Evolutionary conservation across 1,139 yeast species (phyloP).

Genomic region (Eremothecium coryli): DNA sequence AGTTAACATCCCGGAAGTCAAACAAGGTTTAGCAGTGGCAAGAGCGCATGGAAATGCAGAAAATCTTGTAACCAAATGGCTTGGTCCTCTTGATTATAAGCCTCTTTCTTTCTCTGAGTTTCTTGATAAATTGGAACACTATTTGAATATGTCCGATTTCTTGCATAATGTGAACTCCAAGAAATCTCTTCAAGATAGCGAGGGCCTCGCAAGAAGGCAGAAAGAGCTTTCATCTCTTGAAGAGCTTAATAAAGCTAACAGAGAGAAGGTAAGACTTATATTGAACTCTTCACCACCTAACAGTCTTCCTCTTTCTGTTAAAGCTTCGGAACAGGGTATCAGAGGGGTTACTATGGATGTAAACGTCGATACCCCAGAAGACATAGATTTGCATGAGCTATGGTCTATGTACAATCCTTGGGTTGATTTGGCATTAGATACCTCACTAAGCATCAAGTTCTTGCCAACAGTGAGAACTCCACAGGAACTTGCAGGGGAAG

Average conservation of each 20-base stretch:
- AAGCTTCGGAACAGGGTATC: slow-evolving; percentile 10
- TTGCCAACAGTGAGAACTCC: slow-evolving; percentile 26
- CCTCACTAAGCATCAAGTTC: slow-evolving; percentile 30
- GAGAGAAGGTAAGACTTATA: slow-evolving; percentile 11
- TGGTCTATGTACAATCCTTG: slow-evolving; percentile 31
- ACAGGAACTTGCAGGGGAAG: slow-evolving; percentile 6
- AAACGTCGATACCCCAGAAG: slow-evolving; percentile 16
- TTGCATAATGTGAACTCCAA: slow-evolving; percentile 17
- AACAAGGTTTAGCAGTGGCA: slow-evolving; percentile 33
- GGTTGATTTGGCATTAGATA: slow-evolving; percentile 30
- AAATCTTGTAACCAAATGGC: slow-evolving; percentile 39
- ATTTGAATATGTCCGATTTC: slow-evolving; percentile 24
- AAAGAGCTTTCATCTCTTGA: slow-evolving; percentile 12
- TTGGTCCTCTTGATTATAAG: slow-evolving; percentile 45
- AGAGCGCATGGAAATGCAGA: slow-evolving; percentile 40
- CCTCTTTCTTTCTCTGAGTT: slow-evolving; percentile 47
- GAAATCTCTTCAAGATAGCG: slow-evolving; percentile 6
- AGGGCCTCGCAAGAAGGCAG: slow-evolving; percentile 5
- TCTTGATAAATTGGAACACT: slow-evolving; percentile 35
- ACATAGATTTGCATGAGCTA: slow-evolving; percentile 24
- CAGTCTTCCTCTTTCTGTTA: slow-evolving; percentile 11
- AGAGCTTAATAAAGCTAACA: slow-evolving; percentile 12
- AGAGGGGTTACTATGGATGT: slow-evolving; percentile 19
- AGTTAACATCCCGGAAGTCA: slow-evolving; percentile 28
- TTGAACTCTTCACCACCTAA: slow-evolving; percentile 12